These are phyloP conservation scores for Hordeum pubiflorum DNA, from an alignment of 202 grass and related monocot genomes.

Conservation along the genomic window DNA sequence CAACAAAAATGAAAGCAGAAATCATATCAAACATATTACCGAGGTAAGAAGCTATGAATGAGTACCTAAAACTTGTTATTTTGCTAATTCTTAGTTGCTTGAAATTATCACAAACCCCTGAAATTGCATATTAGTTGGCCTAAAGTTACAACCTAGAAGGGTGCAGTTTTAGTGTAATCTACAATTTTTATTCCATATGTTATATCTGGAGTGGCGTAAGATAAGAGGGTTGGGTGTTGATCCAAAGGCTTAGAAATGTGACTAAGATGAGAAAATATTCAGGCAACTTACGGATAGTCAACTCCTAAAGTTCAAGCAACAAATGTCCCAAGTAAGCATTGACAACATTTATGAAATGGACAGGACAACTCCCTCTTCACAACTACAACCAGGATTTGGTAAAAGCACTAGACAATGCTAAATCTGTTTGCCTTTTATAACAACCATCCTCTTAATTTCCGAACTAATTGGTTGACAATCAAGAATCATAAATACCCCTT, in stretches of 20 bases:
- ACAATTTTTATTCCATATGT: background rate
- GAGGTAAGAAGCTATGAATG: background rate
- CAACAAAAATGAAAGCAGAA: slow-evolving; percentile 7
- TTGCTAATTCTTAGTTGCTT: background rate
- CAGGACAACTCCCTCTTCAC: background rate
- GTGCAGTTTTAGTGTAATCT: background rate
- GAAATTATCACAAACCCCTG: background rate
- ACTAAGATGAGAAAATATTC: background rate
- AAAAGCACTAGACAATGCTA: background rate
- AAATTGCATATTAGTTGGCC: background rate
- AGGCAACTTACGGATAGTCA: background rate
- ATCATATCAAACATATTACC: background rate
- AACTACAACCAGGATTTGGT: background rate
- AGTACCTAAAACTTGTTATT: background rate
- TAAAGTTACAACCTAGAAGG: background rate
- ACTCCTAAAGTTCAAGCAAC: background rate
- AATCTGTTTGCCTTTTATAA: background rate
- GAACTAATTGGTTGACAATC: background rate
- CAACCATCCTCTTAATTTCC: background rate
- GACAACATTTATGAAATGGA: slow-evolving; percentile 1
- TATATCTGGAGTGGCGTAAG: background rate
- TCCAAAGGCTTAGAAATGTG: background rate
- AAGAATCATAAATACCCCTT: background rate
- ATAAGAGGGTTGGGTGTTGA: background rate
- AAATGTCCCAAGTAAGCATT: background rate